phyloP scores from a whole-genome alignment of 2,329 filamentous ascomycete species.

The Tolypocladium album region DNA sequence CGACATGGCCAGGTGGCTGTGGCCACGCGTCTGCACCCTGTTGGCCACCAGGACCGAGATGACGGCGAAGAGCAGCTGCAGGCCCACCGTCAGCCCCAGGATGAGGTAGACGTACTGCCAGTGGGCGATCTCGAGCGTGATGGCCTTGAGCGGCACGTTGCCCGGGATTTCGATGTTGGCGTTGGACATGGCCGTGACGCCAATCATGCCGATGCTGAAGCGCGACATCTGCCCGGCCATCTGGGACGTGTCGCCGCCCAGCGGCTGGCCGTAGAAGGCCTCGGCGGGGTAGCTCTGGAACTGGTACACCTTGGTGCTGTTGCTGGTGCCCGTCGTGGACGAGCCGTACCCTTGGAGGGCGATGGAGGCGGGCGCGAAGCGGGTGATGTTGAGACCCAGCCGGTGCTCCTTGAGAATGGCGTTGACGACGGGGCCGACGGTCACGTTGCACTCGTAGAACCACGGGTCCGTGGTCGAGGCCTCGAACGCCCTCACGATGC shows the following conservation, averaged over 20 bases:
- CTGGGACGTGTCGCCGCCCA: constrained; percentile 13
- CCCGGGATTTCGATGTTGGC: constrained; percentile 13
- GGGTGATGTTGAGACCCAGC: constrained; percentile 21
- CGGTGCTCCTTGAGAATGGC: constrained; percentile 23
- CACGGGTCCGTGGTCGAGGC: constrained; percentile 22
- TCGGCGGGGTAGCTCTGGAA: constrained; percentile 32
- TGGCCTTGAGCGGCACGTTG: constrained; percentile 18
- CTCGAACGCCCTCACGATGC: constrained; percentile 25
- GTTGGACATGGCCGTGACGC: constrained; percentile 20
- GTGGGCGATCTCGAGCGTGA: constrained; percentile 18
- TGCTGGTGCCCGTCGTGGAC: constrained; percentile 9
- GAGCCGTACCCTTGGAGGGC: constrained; percentile 28
- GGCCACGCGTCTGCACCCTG: constrained; percentile 15
- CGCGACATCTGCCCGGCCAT: constrained; percentile 26
- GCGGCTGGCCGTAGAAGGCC: constrained; percentile 22
- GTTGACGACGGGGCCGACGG: constrained; percentile 19
- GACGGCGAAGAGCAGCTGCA: constrained; percentile 18
- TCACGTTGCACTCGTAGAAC: constrained; percentile 31
- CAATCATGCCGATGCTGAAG: constrained; percentile 25
- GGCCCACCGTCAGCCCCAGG: constrained; percentile 16
- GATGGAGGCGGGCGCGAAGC: constrained; percentile 23
- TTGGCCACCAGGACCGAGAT: constrained; percentile 12
- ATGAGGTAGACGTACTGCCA: constrained; percentile 22
- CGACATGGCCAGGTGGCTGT: constrained; percentile 11
- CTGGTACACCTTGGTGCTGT: constrained; percentile 12